phyloP scores from a whole-genome alignment of 768 basidiomycete genomes.

The Podaxis sp. region DNA sequence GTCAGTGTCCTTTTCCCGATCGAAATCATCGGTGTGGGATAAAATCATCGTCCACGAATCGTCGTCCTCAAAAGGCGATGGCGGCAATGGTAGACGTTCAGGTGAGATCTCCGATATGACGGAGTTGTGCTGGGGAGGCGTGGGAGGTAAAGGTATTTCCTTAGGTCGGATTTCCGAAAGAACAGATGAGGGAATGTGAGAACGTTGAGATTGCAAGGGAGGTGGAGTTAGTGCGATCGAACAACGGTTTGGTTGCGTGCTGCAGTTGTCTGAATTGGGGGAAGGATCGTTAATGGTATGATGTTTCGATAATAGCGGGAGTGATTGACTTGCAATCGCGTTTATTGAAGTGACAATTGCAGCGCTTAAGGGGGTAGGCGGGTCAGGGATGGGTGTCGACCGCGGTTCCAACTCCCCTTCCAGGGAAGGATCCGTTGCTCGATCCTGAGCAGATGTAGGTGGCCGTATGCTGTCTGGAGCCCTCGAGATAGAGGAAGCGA shows the following conservation, averaged over 20 bases:
- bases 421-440: not conserved
- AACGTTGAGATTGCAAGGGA: not conserved
- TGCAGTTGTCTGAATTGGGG: not conserved
- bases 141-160: slow-evolving; percentile 5
- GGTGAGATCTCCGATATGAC: not conserved
- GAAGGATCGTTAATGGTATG: not conserved
- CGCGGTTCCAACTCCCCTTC: not conserved
- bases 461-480: not conserved
- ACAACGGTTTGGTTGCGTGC: not conserved
- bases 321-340: slow-evolving; percentile 6
- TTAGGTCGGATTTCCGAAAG: slow-evolving; percentile 2
- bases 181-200: not conserved
- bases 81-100: not conserved
- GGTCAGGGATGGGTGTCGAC: not conserved
- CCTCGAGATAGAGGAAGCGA: not conserved
- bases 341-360: not conserved
- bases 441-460: not conserved
- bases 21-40: not conserved
- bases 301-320: not conserved
- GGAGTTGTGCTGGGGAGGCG: not conserved
- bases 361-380: slow-evolving; percentile 4
- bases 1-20: not conserved
- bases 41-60: slow-evolving; percentile 9
- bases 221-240: slow-evolving; percentile 12
- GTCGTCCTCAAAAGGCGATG: not conserved